A percentile compares a stretch with the other conserved stretches of the same genome.
Evolutionary conservation across 176 grass and related monocot genomes (phyloP).

Genomic region (Pontederia crassipes): DNA sequence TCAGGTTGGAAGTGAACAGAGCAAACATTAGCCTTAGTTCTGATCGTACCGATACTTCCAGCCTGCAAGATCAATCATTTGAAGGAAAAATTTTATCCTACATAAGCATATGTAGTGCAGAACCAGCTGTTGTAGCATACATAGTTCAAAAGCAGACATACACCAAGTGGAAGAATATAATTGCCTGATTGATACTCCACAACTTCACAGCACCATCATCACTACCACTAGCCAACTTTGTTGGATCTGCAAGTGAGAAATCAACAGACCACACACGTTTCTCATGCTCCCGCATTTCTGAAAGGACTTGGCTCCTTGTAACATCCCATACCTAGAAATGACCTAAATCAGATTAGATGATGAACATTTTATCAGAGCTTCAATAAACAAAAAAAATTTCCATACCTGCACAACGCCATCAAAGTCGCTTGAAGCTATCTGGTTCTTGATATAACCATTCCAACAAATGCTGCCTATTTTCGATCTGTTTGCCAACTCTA

Average conservation of each 20-base stretch:
- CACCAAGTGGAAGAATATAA: conserved; percentile 66
- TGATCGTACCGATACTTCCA: conserved; percentile 80
- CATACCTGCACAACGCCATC: conserved; percentile 94
- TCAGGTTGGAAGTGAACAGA: conserved; percentile 96
- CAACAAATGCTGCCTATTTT: conserved; percentile 91
- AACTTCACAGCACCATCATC: conserved; percentile 96
- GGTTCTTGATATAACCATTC: conserved; percentile 95
- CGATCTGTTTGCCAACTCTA: conserved; percentile 89
- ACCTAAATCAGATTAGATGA: neutral
- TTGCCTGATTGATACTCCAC: conserved; percentile 99
- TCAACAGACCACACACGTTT: conserved; percentile 88
- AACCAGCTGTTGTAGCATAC: conserved; percentile 39
- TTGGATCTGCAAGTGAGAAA: conserved; percentile 90
- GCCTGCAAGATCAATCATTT: conserved; percentile 40
- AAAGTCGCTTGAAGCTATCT: conserved; percentile 98
- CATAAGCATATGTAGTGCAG: neutral
- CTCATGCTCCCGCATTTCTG: conserved; percentile 96
- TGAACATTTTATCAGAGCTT: neutral
- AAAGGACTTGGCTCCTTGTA: conserved; percentile 74
- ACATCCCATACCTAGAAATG: conserved; percentile 86
- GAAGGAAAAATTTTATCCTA: neutral
- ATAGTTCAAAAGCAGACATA: conserved; percentile 62
- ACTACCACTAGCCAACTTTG: conserved; percentile 82
- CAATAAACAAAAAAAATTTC: neutral
- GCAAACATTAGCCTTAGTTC: conserved; percentile 94